These are phyloP conservation scores for Spinellus fusiger DNA, from an alignment of 192 early-diverging fungal genomes.

Conservation along the genomic window DNA sequence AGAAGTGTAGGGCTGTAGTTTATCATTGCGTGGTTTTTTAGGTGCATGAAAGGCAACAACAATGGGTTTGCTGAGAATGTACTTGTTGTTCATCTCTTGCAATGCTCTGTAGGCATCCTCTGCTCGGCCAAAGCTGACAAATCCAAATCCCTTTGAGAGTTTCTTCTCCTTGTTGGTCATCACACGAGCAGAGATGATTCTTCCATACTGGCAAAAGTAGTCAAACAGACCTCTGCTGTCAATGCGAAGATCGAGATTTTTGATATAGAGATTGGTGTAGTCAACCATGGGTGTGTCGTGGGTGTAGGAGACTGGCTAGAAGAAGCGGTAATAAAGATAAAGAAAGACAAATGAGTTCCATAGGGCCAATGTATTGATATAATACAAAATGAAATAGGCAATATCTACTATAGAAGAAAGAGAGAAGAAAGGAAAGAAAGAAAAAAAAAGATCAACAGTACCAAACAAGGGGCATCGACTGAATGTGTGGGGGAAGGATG, in stretches of 20 bases:
- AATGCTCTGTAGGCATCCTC: slow-evolving; percentile 90
- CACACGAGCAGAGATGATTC: slow-evolving; percentile 88
- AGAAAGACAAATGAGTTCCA: too few relatives aligned
- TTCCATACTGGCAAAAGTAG: slow-evolving; percentile 83
- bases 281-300: slow-evolving; percentile 18
- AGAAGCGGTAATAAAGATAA: neutral
- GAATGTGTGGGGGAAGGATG: neutral
- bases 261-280: slow-evolving; percentile 88
- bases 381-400: neutral
- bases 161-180: slow-evolving; percentile 65
- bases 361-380: neutral
- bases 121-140: slow-evolving; percentile 85
- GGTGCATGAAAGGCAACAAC: slow-evolving; percentile 90
- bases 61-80: slow-evolving; percentile 74
- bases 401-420: neutral
- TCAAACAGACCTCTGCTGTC: slow-evolving; percentile 93
- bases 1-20: neutral
- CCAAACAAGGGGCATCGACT: neutral
- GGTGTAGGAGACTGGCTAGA: neutral
- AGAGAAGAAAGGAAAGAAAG: neutral
- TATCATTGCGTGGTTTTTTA: slow-evolving; percentile 53
- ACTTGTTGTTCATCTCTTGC: slow-evolving; percentile 83
- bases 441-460: neutral
- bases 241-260: slow-evolving; percentile 88
- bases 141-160: slow-evolving; percentile 82